Evolutionary conservation across 352 stramenopile genomes (phyloP), one percentile per base, ranked within the genome.

Genomic region (Thalassiosira sp.): DNA sequence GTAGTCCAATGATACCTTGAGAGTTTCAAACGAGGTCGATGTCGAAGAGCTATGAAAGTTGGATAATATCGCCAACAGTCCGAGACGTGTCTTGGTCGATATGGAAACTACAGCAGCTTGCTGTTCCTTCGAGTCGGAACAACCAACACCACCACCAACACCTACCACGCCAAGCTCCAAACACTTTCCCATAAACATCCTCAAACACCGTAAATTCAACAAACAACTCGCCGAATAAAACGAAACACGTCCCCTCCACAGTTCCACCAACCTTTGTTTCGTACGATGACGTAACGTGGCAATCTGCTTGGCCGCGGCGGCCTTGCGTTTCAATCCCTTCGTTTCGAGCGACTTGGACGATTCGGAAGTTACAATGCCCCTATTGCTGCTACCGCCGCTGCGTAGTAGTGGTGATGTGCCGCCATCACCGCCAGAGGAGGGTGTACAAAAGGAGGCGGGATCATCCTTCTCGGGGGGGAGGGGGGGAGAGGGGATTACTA

Each of bases 271-370:
- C 24, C 81, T 83, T 33, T 76, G 31, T 42, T 84, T 70, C 28
- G 81, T 76, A 22, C 56, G 48, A 13, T 75, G 58, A 10, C 86
- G 74, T 7, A 88, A 18, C 25, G 77, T 72, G 43, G 75, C 81
- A 79, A 90, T 76, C 33, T 91, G 72, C 10, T 77, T 84, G 65
- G 86, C 84, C 27, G 85, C 88, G 16, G 88, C 86, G 37, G 88
- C 86, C 59, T 91, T 93, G 58, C 88, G 49, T 42, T 78, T 82
- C 61, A 93, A 78, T 25, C 88, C 88, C 64, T 93, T 93, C 1
- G 67, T 80, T 72, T 90, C 88, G 15, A 93, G 64, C 25, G 64
- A 84, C 61, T 91, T 76, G 1, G 43, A 5, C 16, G 40, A 20
- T n/a, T 5, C 8, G 25, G 78, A 81, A 10, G 74, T 63, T 18